Percentiles rank a stretch among this genome's conserved stretches.
Conservation (phyloP, 2,329 filamentous ascomycete genomes). For the Cladophialophora chaetospira region DNA sequence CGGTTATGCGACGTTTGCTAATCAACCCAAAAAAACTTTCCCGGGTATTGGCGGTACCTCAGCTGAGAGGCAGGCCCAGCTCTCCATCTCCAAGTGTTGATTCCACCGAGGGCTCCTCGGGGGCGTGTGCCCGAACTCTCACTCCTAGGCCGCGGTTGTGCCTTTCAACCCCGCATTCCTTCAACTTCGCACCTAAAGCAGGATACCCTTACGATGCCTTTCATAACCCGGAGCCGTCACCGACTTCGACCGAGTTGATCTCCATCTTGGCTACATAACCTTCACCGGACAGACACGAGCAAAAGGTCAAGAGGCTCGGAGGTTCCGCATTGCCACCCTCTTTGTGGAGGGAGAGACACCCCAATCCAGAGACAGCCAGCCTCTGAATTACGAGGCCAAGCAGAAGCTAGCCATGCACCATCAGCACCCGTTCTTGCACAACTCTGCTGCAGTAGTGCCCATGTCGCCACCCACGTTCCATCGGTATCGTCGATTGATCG, state of each 20-base stretch:
- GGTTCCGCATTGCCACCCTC: constrained; percentile 3
- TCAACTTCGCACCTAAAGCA: not conserved
- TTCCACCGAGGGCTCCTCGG: not conserved
- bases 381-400: constrained; percentile 9
- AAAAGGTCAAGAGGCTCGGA: constrained; percentile 8
- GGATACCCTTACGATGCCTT: not conserved
- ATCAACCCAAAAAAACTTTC: constrained; percentile 3
- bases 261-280: not conserved
- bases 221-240: not conserved
- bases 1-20: constrained; percentile 9
- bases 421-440: constrained; percentile 5
- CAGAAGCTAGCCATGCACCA: constrained; percentile 10
- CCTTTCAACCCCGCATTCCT: not conserved
- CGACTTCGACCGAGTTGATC: constrained; percentile 3
- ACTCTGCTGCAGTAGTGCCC: not conserved
- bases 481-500: not conserved
- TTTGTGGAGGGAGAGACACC: not conserved
- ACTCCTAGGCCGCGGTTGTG: not conserved
- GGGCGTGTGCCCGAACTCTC: not conserved
- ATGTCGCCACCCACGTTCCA: constrained; percentile 13
- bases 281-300: constrained; percentile 2
- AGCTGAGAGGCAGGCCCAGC: not conserved
- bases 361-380: not conserved
- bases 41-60: not conserved
- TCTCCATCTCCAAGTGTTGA: no score